Conservation (phyloP, 2,329 filamentous ascomycete genomes). For the Neonectria sp. region DNA sequence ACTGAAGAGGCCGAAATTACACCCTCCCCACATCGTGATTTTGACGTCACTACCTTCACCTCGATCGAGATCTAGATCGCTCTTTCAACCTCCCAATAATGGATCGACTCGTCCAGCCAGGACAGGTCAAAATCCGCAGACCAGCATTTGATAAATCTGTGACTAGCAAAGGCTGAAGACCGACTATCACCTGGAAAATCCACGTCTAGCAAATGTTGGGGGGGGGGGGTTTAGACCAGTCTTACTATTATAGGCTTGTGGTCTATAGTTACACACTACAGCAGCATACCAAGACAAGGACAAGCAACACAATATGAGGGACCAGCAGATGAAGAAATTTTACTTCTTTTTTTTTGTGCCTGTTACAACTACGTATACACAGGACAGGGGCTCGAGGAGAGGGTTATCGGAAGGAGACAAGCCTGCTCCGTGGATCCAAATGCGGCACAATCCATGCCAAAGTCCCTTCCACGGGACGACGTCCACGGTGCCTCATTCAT, state of each 20-base stretch:
- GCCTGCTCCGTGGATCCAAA: slow-evolving; percentile 43
- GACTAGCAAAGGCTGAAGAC: too few species aligned
- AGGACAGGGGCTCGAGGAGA: slow-evolving; percentile 47
- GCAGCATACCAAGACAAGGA: neutral
- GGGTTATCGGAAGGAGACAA: slow-evolving; percentile 36
- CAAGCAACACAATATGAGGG: neutral
- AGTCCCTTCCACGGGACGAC: slow-evolving; percentile 44
- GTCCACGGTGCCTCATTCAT: slow-evolving; percentile 22
- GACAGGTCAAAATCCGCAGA: neutral
- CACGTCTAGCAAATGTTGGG: too few species aligned
- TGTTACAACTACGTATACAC: slow-evolving; percentile 59
- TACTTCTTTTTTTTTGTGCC: slow-evolving; percentile 55
- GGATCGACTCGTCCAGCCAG: slow-evolving; percentile 7
- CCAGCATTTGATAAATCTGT: neutral
- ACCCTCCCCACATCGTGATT: slow-evolving; percentile 39
- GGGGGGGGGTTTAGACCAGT: too few species aligned
- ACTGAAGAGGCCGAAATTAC: slow-evolving; percentile 41
- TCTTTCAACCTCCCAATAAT: slow-evolving; percentile 5
- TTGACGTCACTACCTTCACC: slow-evolving; percentile 42
- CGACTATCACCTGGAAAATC: neutral
- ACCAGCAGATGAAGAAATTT: slow-evolving; percentile 45
- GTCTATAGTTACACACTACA: neutral
- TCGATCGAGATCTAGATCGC: slow-evolving; percentile 38
- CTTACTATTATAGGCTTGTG: too few species aligned
- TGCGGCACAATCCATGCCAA: slow-evolving; percentile 40